Evolutionary conservation across 2,329 filamentous ascomycete species (phyloP).

Genomic region (Raffaelea ambrosiae): DNA sequence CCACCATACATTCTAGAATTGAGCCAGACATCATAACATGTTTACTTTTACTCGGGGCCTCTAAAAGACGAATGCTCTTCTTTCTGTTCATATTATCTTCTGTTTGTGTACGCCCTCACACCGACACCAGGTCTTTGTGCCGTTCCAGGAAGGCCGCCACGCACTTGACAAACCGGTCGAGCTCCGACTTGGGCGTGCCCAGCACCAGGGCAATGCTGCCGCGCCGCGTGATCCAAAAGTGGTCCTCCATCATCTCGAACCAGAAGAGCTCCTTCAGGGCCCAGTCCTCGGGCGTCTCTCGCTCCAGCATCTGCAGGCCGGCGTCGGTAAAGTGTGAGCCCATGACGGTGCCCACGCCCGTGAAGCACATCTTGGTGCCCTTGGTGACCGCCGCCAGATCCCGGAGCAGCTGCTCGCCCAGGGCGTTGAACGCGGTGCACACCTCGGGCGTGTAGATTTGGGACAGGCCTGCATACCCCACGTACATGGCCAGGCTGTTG

Average conservation of each 20-base stretch:
- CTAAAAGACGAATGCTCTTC: no score
- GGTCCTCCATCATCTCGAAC: constrained; percentile 12
- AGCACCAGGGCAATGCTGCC: constrained; percentile 11
- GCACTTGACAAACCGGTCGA: constrained; percentile 36
- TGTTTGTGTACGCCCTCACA: no score
- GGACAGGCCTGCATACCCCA: constrained; percentile 34
- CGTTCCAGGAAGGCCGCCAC: not conserved
- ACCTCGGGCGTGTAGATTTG: constrained; percentile 26
- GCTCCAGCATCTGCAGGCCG: constrained; percentile 5
- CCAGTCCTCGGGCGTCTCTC: constrained; percentile 10
- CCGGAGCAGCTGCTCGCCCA: constrained; percentile 21
- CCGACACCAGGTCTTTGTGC: not conserved
- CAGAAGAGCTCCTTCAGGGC: constrained; percentile 13
- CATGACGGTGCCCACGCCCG: constrained; percentile 28
- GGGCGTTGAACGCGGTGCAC: constrained; percentile 21
- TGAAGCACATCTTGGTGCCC: constrained; percentile 27
- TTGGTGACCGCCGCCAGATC: constrained; percentile 21
- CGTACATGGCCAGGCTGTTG: constrained; percentile 53
- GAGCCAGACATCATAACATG: no score
- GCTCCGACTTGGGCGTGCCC: constrained; percentile 11
- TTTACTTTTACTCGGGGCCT: no score
- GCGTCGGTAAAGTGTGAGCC: not conserved
- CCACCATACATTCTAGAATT: no score
- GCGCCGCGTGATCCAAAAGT: constrained; percentile 12
- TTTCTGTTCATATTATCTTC: no score